Base-by-base conservation (phyloP, 2,329 filamentous ascomycete genomes). In the Arthrobotrys sphaeroides region DNA sequence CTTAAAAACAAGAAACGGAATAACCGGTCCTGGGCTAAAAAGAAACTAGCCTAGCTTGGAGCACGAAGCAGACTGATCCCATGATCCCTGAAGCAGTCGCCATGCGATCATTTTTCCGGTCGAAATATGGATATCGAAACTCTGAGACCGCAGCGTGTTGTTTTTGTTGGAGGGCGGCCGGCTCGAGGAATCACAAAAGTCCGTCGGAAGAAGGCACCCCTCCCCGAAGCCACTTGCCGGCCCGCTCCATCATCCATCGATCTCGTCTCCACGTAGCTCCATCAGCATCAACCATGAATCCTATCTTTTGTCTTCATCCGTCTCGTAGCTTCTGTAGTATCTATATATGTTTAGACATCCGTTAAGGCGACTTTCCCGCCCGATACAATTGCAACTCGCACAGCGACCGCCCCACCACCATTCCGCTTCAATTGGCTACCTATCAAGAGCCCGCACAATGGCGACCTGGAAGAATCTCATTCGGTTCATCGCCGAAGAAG, bases 401-500 rank as follows among this genome's bases (percentile, higher is more conserved):
- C n/a, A n/a, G n/a, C n/a, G n/a, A n/a, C n/a, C n/a, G n/a, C 28
- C 51, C 40, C 65, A 28, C 18, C 16, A 18, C 51, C 51, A 40
- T 18, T 31, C 31, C 43, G 5, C 13, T 28, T 28, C 28, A 33
- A 6, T 7, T 26, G 13, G 22, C 18, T 7, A 42, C 42, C 31
- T 20, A 42, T 24, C 43, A 10, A 22, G 16, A 16, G 45, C 3
- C 5, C 55, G 45, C 20, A 47, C 51, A 31, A 76, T 74, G 70
- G 62, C 78, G 38, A 80, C 80, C 69, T 83, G 83, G 82, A 84
- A 82, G 33, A 82, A 82, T 45, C 81, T 84, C 51, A 81, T 83
- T 61, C 83, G 83, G 53, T 84, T 84, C 78, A 78, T 84, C 28
- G 83, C 83, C 31, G 79, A 80, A 59, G 83, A 84, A 79, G 83